Evolutionary conservation across 2,329 filamentous ascomycete species (phyloP).

Genomic region (Aspergillus quadricinctus): DNA sequence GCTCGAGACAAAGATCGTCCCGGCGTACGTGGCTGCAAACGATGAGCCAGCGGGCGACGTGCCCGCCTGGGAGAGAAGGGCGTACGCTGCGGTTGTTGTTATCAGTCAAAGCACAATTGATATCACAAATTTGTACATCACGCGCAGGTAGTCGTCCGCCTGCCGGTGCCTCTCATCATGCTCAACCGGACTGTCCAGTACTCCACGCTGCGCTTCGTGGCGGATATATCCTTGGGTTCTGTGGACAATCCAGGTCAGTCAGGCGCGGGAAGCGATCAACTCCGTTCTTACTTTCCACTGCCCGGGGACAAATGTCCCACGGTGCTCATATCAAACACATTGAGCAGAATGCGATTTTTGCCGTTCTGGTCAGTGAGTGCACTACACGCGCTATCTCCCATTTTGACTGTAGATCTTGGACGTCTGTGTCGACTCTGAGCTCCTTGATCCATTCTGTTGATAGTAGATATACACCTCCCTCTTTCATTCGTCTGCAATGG

Average conservation of each 20-base stretch:
- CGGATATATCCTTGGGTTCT: slow-evolving; percentile 60
- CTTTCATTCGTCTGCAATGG: not conserved
- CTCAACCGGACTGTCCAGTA: slow-evolving; percentile 57
- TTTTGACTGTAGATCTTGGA: slow-evolving; percentile 6
- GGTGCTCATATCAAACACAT: slow-evolving; percentile 64
- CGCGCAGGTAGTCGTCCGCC: slow-evolving; percentile 58
- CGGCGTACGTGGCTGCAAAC: slow-evolving; percentile 56
- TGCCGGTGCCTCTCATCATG: slow-evolving; percentile 60
- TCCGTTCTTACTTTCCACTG: slow-evolving; percentile 57
- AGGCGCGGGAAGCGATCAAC: not conserved
- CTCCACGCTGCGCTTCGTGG: slow-evolving; percentile 55
- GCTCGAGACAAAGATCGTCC: slow-evolving; percentile 57
- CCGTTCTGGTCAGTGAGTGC: not conserved
- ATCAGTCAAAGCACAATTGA: not conserved
- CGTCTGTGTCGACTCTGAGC: slow-evolving; percentile 3
- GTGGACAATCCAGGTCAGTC: slow-evolving; percentile 6
- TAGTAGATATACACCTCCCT: not conserved
- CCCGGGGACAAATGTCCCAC: slow-evolving; percentile 60
- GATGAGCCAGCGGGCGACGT: slow-evolving; percentile 54
- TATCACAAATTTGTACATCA: slow-evolving; percentile 55
- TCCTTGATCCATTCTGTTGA: not conserved
- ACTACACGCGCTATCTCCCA: slow-evolving; percentile 13
- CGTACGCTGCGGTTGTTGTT: slow-evolving; percentile 45
- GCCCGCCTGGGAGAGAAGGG: slow-evolving; percentile 57
- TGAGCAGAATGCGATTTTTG: slow-evolving; percentile 57